Evolutionary conservation across 192 early-diverging fungal genomes (phyloP), one percentile per base, ranked within the genome.

Genomic region (Pilobolus umbonatus): DNA sequence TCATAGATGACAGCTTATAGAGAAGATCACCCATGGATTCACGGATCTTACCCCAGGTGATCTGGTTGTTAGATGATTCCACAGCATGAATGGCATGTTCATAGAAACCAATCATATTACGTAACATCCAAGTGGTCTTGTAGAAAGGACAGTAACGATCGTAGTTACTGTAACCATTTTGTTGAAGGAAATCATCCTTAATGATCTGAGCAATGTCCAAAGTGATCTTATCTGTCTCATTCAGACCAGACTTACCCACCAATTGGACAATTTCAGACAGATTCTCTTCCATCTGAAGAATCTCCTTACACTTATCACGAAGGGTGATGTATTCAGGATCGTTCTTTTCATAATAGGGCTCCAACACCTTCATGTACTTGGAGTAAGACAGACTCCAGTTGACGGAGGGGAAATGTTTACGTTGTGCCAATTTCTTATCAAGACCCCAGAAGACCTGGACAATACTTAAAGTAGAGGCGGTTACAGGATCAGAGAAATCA

Each of bases 371-470:
- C 75, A 87, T 85, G 79, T 99, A 99, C 83, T 98, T 98, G 70
- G 92, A 94, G 80, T 96, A 99, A 68, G 84, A 87, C 69, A 95
- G 78, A 39, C 88, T 93, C 97, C 97, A 99, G 80, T 99, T 98
- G 65, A 99, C 94, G 14, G 96, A 98, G 2, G 97, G 97, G 85
- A 99, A 99, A 79, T 99, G 97, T 82, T 99, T 99, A 68, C 97
- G 88, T 75, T 99, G 97, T 6, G 97, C 97, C 34, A 99, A 80
- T 80, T 99, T 99, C 85, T 99, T 99, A 80, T 99, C 97, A 58
- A 99, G 73, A 71, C 95, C 97, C 97, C 97, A 99, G 85, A 99
- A 99, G 47, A 99, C 97, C 73, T 99, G 97, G 2, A 99, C 97
- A 77, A 99, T 99, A 78, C 94, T 84, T 48, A 99, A 80, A 2